Evolutionary conservation across 306 rosid species (phyloP).

Genomic region (barrel medic (Medicago truncatula)): DNA sequence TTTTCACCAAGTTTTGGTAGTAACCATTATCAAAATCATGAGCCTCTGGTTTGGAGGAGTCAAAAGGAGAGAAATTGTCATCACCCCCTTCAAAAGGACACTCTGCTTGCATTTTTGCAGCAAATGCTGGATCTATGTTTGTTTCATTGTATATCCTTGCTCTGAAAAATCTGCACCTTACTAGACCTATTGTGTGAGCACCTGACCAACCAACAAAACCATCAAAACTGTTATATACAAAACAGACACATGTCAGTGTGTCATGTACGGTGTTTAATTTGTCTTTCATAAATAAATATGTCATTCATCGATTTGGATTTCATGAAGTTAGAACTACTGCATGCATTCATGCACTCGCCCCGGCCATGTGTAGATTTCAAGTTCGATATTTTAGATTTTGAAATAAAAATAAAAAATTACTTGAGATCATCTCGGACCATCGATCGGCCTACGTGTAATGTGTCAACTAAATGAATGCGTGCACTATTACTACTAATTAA

Average conservation of each 20-base stretch:
- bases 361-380: no score
- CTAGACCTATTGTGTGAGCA: slow-evolving; percentile 51
- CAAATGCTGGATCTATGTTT: slow-evolving; percentile 42
- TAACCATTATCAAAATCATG: slow-evolving; percentile 28
- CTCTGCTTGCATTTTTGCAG: slow-evolving; percentile 5
- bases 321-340: no score
- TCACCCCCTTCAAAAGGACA: slow-evolving; percentile 51
- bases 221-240: not conserved
- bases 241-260: not conserved
- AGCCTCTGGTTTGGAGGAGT: not conserved
- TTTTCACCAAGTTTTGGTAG: slow-evolving; percentile 35
- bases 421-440: no score
- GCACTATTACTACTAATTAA: no score
- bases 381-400: no score
- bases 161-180: slow-evolving; percentile 41
- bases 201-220: slow-evolving; percentile 22
- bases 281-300: no score
- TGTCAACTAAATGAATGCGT: no score
- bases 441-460: no score
- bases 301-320: no score
- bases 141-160: slow-evolving; percentile 48
- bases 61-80: slow-evolving; percentile 27
- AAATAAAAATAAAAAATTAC: no score
- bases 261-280: no score
- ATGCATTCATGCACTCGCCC: no score